These are phyloP conservation scores for Caryopteris hybrid DNA, from an alignment of 305 asterid species.

Conservation along the genomic window DNA sequence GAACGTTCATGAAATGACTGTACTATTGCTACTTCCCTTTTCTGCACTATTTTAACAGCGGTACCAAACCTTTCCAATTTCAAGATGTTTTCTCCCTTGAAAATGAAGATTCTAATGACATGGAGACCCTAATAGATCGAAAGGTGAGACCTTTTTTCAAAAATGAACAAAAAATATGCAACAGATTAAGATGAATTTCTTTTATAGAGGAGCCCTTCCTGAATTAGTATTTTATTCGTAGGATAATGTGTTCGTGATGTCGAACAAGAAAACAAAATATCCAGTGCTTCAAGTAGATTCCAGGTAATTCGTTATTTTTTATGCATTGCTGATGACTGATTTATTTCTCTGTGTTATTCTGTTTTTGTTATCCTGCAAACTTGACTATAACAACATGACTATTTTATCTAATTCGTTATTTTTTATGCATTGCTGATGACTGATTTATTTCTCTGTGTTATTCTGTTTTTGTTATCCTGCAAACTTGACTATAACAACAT, in stretches of 20 bases:
- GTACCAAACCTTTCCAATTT: slow-evolving; percentile 66
- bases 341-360: neutral
- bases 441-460: neutral
- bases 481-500: too few relatives aligned
- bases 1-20: slow-evolving; percentile 11
- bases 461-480: neutral
- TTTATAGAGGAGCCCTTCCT: slow-evolving; percentile 15
- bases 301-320: slow-evolving; percentile 39
- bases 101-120: slow-evolving; percentile 71
- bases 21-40: slow-evolving; percentile 3
- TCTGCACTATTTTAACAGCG: slow-evolving; percentile 38
- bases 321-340: neutral
- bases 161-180: neutral
- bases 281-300: slow-evolving; percentile 97
- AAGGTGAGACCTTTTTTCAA: slow-evolving; percentile 37
- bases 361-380: neutral
- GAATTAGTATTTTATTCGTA: slow-evolving; percentile 29
- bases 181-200: slow-evolving; percentile 4
- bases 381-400: too few relatives aligned
- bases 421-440: neutral
- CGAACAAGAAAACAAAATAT: slow-evolving; percentile 87
- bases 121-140: slow-evolving; percentile 71
- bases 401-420: slow-evolving; percentile 22
- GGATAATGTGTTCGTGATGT: slow-evolving; percentile 94
- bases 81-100: slow-evolving; percentile 78